Evolutionary conservation across 2,329 filamentous ascomycete genomes (phyloP).

Genomic region (Claviceps citrina): DNA sequence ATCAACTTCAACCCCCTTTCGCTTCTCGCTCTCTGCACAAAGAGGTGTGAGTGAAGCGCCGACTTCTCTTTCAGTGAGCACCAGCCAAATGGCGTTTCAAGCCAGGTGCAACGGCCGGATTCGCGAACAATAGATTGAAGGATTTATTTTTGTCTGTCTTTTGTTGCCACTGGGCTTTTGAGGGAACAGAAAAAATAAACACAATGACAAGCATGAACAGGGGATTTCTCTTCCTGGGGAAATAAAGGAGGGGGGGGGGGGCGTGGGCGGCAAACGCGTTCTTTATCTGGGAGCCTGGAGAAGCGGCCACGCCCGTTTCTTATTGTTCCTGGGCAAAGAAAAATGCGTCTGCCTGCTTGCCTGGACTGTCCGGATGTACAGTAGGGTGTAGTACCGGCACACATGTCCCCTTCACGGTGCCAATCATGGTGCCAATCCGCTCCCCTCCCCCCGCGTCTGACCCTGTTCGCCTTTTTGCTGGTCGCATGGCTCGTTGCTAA

Average conservation of each 20-base stretch:
- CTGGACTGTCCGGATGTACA: neutral
- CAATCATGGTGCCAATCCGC: neutral
- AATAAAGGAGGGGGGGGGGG: neutral
- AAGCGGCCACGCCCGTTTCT: neutral
- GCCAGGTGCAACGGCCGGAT: too few species aligned
- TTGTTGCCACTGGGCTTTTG: neutral
- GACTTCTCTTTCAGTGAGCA: too few species aligned
- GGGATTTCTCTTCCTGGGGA: neutral
- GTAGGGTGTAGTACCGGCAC: constrained; percentile 1
- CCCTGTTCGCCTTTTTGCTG: neutral
- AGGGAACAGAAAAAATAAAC: neutral
- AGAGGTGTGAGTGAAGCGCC: too few species aligned
- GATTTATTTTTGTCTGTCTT: neutral
- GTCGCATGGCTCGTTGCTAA: too few species aligned
- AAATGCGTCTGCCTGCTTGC: neutral
- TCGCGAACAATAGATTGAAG: too few species aligned
- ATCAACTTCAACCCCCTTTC: too few species aligned
- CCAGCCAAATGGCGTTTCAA: too few species aligned
- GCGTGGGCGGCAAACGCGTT: constrained; percentile 1
- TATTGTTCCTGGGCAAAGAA: neutral
- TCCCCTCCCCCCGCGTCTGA: neutral
- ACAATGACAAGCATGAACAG: neutral
- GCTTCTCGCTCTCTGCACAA: too few species aligned
- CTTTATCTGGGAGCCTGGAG: constrained; percentile 1
- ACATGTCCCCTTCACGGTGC: neutral